Evolutionary conservation across 2,329 filamentous ascomycete species (phyloP).

Genomic region (Fonsecaea multimorphosa): DNA sequence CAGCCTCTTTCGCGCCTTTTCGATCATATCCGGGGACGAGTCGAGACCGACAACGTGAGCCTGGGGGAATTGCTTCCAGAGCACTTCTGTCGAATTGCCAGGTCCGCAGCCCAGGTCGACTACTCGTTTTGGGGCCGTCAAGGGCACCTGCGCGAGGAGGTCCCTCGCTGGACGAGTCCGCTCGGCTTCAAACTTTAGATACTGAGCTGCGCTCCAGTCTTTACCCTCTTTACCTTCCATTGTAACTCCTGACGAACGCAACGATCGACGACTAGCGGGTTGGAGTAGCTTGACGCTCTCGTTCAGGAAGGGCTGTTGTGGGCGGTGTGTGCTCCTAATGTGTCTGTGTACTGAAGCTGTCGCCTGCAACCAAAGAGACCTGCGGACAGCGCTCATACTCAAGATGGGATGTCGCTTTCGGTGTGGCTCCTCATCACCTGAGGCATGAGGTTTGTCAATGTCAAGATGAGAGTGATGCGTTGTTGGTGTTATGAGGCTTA

Average conservation of each 20-base stretch:
- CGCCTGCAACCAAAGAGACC: neutral
- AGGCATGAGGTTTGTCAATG: neutral
- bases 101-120: slow-evolving; percentile 67
- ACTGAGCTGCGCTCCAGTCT: slow-evolving; percentile 64
- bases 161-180: slow-evolving; percentile 62
- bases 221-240: slow-evolving; percentile 31
- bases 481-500: neutral
- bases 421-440: neutral
- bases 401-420: neutral
- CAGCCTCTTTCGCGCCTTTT: slow-evolving; percentile 51
- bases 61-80: slow-evolving; percentile 56
- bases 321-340: neutral
- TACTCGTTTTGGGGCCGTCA: slow-evolving; percentile 52
- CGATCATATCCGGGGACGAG: slow-evolving; percentile 62
- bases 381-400: neutral
- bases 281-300: neutral
- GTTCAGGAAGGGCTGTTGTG: neutral
- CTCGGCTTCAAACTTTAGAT: slow-evolving; percentile 62
- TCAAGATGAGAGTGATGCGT: neutral
- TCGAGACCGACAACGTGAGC: slow-evolving; percentile 61
- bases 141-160: slow-evolving; percentile 57
- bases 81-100: slow-evolving; percentile 62
- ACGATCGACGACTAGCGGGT: neutral
- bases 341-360: neutral
- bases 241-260: slow-evolving; percentile 1